Base-by-base conservation (phyloP, 2,329 filamentous ascomycete species). In the Colletotrichum sp. region DNA sequence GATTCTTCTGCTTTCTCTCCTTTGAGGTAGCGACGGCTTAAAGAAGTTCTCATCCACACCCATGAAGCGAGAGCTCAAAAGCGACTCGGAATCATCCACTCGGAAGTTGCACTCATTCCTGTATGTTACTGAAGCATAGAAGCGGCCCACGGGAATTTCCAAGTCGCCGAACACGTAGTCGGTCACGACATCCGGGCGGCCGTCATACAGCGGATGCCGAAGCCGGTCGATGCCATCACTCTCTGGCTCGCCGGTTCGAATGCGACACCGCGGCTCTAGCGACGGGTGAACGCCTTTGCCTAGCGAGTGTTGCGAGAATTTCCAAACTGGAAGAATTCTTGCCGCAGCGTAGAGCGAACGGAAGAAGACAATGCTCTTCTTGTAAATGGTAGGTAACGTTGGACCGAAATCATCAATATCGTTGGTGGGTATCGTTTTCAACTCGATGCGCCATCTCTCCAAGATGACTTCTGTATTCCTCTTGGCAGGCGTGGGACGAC, bases 291-390 rank as follows among this genome's bases (percentile, higher is more conserved):
- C 92, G 78, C 92, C 91, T 84, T 96, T 96, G 24, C 92, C 91
- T 78, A 95, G 89, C 67, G 91, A 92, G 80, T 95, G 93, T 81
- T 94, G 91, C 55, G 89, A 92, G 81, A 98, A 94, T 85, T 94
- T 98, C 93, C 94, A 98, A 28, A 94, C 93, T 4, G 97, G 97
- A 77, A 98, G 87, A 77, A 98, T 91, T 80, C 95, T 94, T 55
- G 95, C 92, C 71, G 95, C 94, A 66, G 95, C 92, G 83, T 95
- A 98, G 61, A 99, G 89, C 3, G 96, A 96, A 76, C 97, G 92
- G 85, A 99, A 98, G 80, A 98, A 92, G 79, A 99, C 94, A 78
- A 99, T 98, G 80, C 95, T 95, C 86, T 98, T 97, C 87, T 99
- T 99, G 89, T 99, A 99, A 74, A 98, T 93, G 68, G 95, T 96